These are phyloP conservation scores for Xylaria sp. DNA, from an alignment of 2,329 filamentous ascomycete species.

Conservation along the genomic window DNA sequence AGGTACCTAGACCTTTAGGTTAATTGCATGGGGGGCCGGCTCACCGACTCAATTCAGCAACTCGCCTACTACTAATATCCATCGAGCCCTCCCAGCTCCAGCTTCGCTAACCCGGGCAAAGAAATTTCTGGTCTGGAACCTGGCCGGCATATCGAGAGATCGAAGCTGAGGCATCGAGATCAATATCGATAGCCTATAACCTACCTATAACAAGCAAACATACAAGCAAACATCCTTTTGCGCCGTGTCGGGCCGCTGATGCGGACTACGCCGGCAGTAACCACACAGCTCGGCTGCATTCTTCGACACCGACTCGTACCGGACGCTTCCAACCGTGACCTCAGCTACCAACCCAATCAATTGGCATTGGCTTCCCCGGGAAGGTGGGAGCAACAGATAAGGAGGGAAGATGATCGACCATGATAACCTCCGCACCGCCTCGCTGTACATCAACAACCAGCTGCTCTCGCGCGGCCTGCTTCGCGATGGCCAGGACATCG, in stretches of 20 bases:
- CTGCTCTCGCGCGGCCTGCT: constrained; percentile 67
- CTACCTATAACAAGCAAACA: background rate
- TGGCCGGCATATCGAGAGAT: too few species aligned
- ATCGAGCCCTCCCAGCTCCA: background rate
- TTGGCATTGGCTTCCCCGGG: too few species aligned
- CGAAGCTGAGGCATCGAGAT: too few species aligned
- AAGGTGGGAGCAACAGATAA: background rate
- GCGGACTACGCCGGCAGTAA: background rate
- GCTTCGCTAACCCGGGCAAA: background rate
- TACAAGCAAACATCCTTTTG: too few species aligned
- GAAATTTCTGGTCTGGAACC: background rate
- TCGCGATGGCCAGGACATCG: constrained; percentile 71
- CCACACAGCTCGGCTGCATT: background rate
- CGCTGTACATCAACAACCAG: constrained; percentile 74
- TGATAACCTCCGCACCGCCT: constrained; percentile 67
- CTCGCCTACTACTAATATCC: background rate
- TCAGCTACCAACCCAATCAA: background rate
- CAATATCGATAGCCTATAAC: too few species aligned
- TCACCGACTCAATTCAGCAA: background rate
- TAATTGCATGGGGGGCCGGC: background rate
- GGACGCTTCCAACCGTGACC: background rate
- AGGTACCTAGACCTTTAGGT: too few species aligned
- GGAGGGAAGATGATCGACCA: constrained; percentile 48
- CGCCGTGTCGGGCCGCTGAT: background rate
- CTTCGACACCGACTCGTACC: background rate